Percentiles rank a stretch among this genome's conserved stretches.
Evolutionary conservation across 176 grass and related monocot genomes (phyloP).

Genomic region (Guadua angustifolia): DNA sequence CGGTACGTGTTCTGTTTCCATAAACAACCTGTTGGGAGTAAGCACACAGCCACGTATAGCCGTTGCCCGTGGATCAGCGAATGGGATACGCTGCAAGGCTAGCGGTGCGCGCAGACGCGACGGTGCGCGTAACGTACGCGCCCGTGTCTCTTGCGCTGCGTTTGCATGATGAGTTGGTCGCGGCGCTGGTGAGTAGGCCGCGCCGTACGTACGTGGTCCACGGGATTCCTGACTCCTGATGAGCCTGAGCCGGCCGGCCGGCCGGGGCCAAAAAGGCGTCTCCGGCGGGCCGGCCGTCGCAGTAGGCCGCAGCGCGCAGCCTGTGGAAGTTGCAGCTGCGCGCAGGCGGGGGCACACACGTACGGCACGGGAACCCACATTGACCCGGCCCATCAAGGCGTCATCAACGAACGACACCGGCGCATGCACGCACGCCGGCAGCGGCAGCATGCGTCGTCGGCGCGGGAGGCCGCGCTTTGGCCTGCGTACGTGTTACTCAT

Average conservation of each 20-base stretch:
- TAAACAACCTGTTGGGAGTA: neutral
- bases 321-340: no score
- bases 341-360: neutral
- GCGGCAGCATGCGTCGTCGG: neutral
- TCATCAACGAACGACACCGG: neutral
- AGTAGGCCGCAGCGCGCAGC: neutral
- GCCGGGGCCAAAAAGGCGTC: no score
- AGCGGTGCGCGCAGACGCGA: no score
- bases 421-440: neutral
- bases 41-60: neutral
- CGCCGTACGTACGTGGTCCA: neutral
- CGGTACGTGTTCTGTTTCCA: neutral
- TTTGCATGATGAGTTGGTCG: neutral
- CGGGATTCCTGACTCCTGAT: neutral
- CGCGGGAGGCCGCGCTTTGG: neutral
- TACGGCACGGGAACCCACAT: slow-evolving; percentile 8
- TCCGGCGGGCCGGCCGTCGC: neutral
- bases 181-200: neutral
- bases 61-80: neutral
- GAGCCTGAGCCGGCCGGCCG: no score
- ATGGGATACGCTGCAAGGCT: neutral
- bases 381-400: neutral
- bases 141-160: no score
- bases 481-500: neutral
- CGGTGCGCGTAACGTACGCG: no score